A percentile compares a stretch with the other conserved stretches of the same genome.
Conservation (phyloP, 176 grass and related monocot species). For the sorghum (Sorghum bicolor) region Sorghum_bicolor_NCBIv3 NC_012871.2:62010001-62010500, state of each 20-base stretch:
- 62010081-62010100: slow-evolving; percentile 66
- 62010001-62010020: background rate
- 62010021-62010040: background rate
- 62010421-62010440: slow-evolving; percentile 99
- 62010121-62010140: slow-evolving; percentile 44
- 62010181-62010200: slow-evolving; percentile 14
- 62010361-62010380: slow-evolving; percentile 24
- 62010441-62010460: slow-evolving; percentile 99
- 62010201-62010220: slow-evolving; percentile 65
- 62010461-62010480: slow-evolving; percentile 89
- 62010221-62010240: slow-evolving; percentile 50
- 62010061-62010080: background rate
- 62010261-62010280: slow-evolving; percentile 73
- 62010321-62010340: slow-evolving; percentile 48
- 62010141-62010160: slow-evolving; percentile 48
- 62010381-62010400: slow-evolving; percentile 29
- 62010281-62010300: slow-evolving; percentile 75
- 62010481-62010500: slow-evolving; percentile 90
- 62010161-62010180: slow-evolving; percentile 41
- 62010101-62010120: slow-evolving; percentile 36
- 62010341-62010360: slow-evolving; percentile 7
- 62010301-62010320: slow-evolving; percentile 77
- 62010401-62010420: slow-evolving; percentile 91
- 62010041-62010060: background rate
- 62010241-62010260: slow-evolving; percentile 75